These are phyloP conservation scores for Malania oleifera DNA, from an alignment of 164 flowering plant species.

Conservation along the genomic window DNA sequence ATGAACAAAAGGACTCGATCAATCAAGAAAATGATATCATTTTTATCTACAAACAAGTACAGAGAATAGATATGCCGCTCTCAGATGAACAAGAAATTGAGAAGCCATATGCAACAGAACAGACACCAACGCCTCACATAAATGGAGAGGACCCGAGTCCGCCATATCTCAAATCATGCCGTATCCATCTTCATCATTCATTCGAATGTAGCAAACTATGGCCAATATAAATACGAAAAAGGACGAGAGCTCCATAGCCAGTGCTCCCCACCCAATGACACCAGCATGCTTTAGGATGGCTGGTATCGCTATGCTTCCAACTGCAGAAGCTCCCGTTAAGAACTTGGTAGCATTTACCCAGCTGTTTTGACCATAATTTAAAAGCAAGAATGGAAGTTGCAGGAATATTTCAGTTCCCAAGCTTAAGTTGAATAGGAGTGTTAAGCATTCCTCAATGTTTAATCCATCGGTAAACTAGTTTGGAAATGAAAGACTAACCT, in stretches of 20 bases:
- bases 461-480: neutral
- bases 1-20: no score
- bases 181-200: constrained; percentile 46
- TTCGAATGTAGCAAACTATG: constrained; percentile 50
- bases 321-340: constrained; percentile 76
- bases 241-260: constrained; percentile 80
- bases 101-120: no score
- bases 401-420: neutral
- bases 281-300: constrained; percentile 84
- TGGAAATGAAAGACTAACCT: constrained; percentile 31
- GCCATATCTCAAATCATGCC: constrained; percentile 33
- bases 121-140: no score
- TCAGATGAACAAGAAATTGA: no score
- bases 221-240: constrained; percentile 52
- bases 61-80: no score
- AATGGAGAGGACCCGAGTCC: neutral
- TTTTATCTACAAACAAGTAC: no score
- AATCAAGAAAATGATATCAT: no score
- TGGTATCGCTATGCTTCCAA: constrained; percentile 96
- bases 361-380: constrained; percentile 28
- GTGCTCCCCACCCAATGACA: constrained; percentile 91
- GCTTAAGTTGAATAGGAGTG: neutral
- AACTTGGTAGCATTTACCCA: constrained; percentile 87
- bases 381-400: constrained; percentile 6
- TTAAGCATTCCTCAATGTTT: neutral